Base-by-base conservation (phyloP, 2,329 filamentous ascomycete species). In the Nemania serpens region DNA sequence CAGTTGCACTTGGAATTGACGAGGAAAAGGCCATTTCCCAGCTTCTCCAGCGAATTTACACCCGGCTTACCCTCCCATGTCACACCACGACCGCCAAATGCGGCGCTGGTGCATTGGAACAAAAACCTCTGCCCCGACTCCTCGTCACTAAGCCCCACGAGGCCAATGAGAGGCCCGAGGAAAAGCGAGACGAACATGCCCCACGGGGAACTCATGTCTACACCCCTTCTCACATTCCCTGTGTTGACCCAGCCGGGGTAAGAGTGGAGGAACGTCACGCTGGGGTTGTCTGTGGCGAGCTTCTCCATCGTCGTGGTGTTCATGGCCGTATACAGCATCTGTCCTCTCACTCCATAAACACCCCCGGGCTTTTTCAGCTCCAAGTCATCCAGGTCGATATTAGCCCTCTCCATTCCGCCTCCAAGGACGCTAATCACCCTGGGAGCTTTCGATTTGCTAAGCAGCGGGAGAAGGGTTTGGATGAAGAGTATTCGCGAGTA, bases 401-500 rank as follows among this genome's bases (percentile, higher is more conserved):
- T 43, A 0, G 55, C 50, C 3, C 57, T 42, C 62, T 77, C 76
- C 37, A 73, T 2, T 4, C 76, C 75, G n/a, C 73, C 76, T 1
- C 55, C 68, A 15, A 74, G 51, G 20, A 78, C 71, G 61, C 69
- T 74, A 62, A 79, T 56, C 36, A 78, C 75, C 41, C 72, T 66
- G n/a, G 69, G 59, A 46, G 61, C 61, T 47, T 75, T 68, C 0
- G 75, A 58, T 29, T 61, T 17, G 12, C 34, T 33, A 0, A 82
- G 71, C 0, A 78, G 69, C 0, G 80, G 78, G 6, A 81, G 74
- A 3, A 82, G 74, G 29, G 74, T 69, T 13, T 68, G 64, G 33
- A 76, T 65, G 62, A 79, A 79, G 2, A 77, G 69, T n/a, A 81
- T 74, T 5, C 79, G 75, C 2, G 75, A 73, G 72, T 81, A 81